Evolutionary conservation across 805 yeast species (phyloP).

Genomic region (Pichia californica): DNA sequence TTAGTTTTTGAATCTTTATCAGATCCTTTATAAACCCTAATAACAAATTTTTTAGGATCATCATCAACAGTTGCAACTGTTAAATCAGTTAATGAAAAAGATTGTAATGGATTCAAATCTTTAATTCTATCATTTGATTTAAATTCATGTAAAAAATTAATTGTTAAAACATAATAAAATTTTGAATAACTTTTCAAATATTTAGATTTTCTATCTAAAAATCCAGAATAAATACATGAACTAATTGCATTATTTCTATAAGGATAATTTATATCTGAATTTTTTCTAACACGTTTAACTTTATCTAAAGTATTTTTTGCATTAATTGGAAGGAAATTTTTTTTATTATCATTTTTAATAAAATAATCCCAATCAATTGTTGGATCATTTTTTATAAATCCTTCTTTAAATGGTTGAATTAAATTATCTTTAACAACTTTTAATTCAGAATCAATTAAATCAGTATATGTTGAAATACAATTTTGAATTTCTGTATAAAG

Average conservation of each 20-base stretch:
- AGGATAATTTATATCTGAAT: conserved; percentile 48
- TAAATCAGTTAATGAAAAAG: conserved; percentile 33
- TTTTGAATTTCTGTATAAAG: conserved; percentile 57
- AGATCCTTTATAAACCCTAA: conserved; percentile 30
- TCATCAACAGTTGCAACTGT: conserved; percentile 29
- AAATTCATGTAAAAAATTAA: conserved; percentile 63
- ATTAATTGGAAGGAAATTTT: conserved; percentile 35
- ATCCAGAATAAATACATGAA: conserved; percentile 54
- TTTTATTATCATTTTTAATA: conserved; percentile 39
- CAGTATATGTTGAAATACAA: conserved; percentile 45
- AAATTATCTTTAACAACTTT: conserved; percentile 41
- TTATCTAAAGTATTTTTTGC: conserved; percentile 23
- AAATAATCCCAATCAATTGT: conserved; percentile 67
- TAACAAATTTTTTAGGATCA: conserved; percentile 32
- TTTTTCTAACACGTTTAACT: conserved; percentile 36
- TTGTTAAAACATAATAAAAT: conserved; percentile 62
- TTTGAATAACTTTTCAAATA: conserved; percentile 52
- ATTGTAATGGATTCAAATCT: conserved; percentile 40
- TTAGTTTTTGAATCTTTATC: conserved; percentile 22
- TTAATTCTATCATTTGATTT: conserved; percentile 49
- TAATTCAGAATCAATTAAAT: conserved; percentile 46
- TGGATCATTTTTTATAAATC: conserved; percentile 51
- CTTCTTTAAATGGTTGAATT: conserved; percentile 45
- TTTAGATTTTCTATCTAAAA: conserved; percentile 54
- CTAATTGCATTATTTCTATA: conserved; percentile 45